Percentiles rank a stretch among this genome's conserved stretches.
Conservation (phyloP, 2,329 filamentous ascomycete species). For the Graphilbum ipis-grandicollis region DNA sequence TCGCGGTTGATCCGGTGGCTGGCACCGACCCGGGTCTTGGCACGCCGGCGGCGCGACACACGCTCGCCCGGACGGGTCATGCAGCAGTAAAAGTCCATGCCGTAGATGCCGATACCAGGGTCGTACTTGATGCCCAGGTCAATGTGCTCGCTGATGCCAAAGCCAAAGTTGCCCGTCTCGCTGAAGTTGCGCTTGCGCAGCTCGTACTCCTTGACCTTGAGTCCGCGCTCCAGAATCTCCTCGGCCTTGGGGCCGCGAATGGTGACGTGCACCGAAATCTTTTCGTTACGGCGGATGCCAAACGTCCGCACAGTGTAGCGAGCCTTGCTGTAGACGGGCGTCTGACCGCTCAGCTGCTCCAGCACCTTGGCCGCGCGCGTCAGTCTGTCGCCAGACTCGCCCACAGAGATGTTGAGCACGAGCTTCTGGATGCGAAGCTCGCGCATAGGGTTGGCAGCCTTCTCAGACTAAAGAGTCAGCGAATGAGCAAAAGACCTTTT, state of each 20-base stretch:
- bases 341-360: conserved; percentile 98
- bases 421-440: conserved; percentile 99
- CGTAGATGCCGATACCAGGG: conserved; percentile 94
- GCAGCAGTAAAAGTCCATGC: conserved; percentile 99
- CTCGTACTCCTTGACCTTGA: conserved; percentile 99
- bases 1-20: conserved; percentile 84
- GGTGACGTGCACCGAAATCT: conserved; percentile 98
- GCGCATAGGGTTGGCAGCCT: conserved; percentile 96
- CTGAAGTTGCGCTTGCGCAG: conserved; percentile 99
- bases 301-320: conserved; percentile 99
- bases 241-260: conserved; percentile 93
- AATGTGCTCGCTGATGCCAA: conserved; percentile 99
- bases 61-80: conserved; percentile 99
- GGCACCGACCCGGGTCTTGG: conserved; percentile 71
- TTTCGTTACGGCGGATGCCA: conserved; percentile 99
- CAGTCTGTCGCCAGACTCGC: conserved; percentile 99
- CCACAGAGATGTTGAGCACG: conserved; percentile 98
- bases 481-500: no score
- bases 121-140: conserved; percentile 99
- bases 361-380: conserved; percentile 99
- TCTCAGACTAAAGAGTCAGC: no score
- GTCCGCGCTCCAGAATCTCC: conserved; percentile 99
- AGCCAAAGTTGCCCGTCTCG: conserved; percentile 98
- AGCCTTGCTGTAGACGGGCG: conserved; percentile 99
- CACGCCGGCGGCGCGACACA: conserved; percentile 85